Evolutionary conservation across 129 eudicot species (phyloP).

Genomic region (Flaveria brownii): DNA sequence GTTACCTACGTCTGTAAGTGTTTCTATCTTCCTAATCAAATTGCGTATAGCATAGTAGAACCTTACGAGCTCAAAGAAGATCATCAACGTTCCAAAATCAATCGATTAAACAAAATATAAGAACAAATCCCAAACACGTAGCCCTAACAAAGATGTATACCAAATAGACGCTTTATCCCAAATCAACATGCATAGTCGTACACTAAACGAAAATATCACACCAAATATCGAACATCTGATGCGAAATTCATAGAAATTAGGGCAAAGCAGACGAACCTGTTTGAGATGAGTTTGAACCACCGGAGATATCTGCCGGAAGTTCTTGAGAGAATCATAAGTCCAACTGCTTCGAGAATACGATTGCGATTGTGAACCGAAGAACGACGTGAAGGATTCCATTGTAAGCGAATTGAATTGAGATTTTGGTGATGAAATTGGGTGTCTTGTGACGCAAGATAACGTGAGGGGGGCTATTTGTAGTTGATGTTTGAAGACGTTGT

Average conservation of each 20-base stretch:
- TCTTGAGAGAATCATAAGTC: slow-evolving; percentile 79
- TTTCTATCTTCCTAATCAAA: background rate
- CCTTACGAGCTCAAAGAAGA: background rate
- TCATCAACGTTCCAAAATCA: background rate
- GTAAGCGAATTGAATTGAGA: background rate
- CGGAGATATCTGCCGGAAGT: slow-evolving; percentile 83
- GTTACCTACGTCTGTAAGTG: background rate
- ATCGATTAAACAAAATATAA: background rate
- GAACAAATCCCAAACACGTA: background rate
- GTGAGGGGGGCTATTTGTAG: background rate
- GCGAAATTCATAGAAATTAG: background rate
- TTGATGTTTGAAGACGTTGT: background rate
- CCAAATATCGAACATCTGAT: background rate
- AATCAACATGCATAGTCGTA: slow-evolving; percentile 7
- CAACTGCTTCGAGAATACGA: slow-evolving; percentile 53
- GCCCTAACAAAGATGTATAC: too few species aligned
- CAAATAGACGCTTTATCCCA: background rate
- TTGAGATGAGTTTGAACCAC: slow-evolving; percentile 90
- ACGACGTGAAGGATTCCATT: slow-evolving; percentile 72
- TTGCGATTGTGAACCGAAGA: slow-evolving; percentile 58
- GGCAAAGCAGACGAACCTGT: slow-evolving; percentile 42
- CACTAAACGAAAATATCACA: slow-evolving; percentile 3
- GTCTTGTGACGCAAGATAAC: background rate
- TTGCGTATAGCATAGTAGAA: background rate
- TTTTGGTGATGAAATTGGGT: background rate